These are phyloP conservation scores for Fraxinus platypoda DNA, from an alignment of 305 asterid species.

Conservation along the genomic window DNA sequence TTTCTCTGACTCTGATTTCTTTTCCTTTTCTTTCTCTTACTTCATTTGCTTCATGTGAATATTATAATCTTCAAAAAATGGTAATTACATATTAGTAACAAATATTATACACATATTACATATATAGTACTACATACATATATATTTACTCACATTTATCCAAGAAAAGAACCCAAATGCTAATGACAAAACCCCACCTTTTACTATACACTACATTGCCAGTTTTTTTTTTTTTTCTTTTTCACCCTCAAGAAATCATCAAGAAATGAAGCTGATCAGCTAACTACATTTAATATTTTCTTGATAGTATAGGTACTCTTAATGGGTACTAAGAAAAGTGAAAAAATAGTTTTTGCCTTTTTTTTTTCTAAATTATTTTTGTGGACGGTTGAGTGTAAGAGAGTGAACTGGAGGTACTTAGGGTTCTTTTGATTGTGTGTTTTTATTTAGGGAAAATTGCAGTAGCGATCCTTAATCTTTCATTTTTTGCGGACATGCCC, in stretches of 20 bases:
- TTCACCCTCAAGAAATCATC: neutral
- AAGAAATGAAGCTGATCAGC: neutral
- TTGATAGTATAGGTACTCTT: neutral
- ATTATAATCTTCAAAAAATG: conserved; percentile 27
- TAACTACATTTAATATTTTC: neutral
- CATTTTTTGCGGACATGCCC: neutral
- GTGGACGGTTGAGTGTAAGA: neutral
- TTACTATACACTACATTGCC: neutral
- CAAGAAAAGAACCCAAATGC: conserved; percentile 35
- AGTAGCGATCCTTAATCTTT: neutral
- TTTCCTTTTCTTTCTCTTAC: conserved; percentile 19
- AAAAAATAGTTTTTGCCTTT: neutral
- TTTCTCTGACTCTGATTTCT: neutral
- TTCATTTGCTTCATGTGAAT: conserved; percentile 45
- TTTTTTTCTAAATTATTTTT: neutral
- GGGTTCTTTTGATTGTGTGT: neutral
- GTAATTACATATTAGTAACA: conserved; percentile 19
- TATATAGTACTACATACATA: conserved; percentile 16
- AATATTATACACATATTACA: neutral
- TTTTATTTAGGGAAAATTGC: neutral
- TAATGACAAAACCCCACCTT: neutral
- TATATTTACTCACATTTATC: conserved; percentile 34
- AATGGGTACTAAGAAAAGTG: conserved; percentile 9
- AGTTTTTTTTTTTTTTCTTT: neutral
- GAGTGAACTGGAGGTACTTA: neutral